These are phyloP conservation scores for Pseudoneurospora amorphoporcata DNA, from an alignment of 495 filamentous ascomycete genomes.

Conservation along the genomic window DNA sequence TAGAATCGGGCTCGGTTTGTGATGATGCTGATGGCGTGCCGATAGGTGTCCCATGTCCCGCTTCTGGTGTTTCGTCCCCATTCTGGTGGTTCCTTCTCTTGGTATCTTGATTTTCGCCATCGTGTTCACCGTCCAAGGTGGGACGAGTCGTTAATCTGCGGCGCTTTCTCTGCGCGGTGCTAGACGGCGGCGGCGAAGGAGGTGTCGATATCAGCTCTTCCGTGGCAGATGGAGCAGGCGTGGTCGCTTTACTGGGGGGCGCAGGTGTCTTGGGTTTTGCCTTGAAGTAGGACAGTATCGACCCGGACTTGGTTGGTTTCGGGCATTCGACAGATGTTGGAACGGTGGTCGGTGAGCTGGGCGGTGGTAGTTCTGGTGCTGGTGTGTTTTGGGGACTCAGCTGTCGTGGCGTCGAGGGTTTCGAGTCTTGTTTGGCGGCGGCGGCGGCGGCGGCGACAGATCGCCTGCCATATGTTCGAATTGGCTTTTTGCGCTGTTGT, in stretches of 20 bases:
- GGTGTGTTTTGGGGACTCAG: neutral
- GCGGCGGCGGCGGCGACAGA: neutral
- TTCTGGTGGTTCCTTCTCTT: neutral
- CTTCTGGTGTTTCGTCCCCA: neutral
- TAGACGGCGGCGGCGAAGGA: slow-evolving; percentile 16
- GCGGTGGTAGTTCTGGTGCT: neutral
- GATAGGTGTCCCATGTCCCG: neutral
- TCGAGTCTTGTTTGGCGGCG: neutral
- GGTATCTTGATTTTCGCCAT: neutral
- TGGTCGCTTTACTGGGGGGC: slow-evolving; percentile 1
- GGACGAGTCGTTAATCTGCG: slow-evolving; percentile 29
- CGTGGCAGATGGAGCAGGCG: neutral
- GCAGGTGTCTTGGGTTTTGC: slow-evolving; percentile 4
- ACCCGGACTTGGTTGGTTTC: slow-evolving; percentile 16
- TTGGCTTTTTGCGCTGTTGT: slow-evolving; percentile 20
- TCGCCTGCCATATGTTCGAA: slow-evolving; percentile 37
- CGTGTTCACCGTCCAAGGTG: neutral
- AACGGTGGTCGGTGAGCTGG: neutral
- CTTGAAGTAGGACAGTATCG: slow-evolving; percentile 36
- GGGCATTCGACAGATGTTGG: neutral
- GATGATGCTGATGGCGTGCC: neutral
- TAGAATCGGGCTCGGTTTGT: neutral
- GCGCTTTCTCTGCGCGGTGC: slow-evolving; percentile 12
- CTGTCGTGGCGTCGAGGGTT: neutral
- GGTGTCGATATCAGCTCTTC: neutral